phyloP scores from a whole-genome alignment of 805 yeast genomes.

The Candida wancherniae region DNA sequence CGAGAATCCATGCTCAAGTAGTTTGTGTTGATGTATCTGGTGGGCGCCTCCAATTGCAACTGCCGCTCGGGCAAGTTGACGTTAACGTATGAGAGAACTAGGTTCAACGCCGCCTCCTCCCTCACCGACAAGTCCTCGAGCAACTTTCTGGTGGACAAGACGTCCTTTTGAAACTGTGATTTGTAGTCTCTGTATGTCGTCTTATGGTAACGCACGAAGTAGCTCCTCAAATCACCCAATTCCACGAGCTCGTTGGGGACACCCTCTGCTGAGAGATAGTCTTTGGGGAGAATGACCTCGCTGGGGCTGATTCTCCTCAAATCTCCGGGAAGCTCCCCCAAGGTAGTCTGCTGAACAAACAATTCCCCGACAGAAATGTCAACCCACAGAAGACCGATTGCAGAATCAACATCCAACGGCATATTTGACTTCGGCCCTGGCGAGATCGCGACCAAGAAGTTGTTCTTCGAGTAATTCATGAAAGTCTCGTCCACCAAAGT shows the following conservation, averaged over 20 bases:
- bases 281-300: slow-evolving; percentile 62
- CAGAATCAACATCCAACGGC: slow-evolving; percentile 36
- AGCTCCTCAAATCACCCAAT: slow-evolving; percentile 53
- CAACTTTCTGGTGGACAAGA: slow-evolving; percentile 32
- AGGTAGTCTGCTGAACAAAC: slow-evolving; percentile 58
- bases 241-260: slow-evolving; percentile 54
- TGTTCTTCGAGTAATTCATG: slow-evolving; percentile 65
- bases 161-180: slow-evolving; percentile 28
- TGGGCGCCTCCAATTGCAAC: slow-evolving; percentile 64
- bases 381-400: slow-evolving; percentile 79
- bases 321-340: slow-evolving; percentile 62
- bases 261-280: slow-evolving; percentile 33
- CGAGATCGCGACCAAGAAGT: slow-evolving; percentile 62
- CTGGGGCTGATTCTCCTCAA: slow-evolving; percentile 75
- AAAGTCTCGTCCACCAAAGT: slow-evolving; percentile 85
- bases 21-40: slow-evolving; percentile 45
- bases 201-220: slow-evolving; percentile 52
- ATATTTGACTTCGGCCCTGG: slow-evolving; percentile 29
- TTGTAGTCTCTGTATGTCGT: slow-evolving; percentile 29
- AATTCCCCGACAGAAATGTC: slow-evolving; percentile 84
- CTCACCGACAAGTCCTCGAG: slow-evolving; percentile 38
- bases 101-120: slow-evolving; percentile 54
- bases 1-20: slow-evolving; percentile 76
- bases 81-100: slow-evolving; percentile 59
- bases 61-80: slow-evolving; percentile 68